Conservation (phyloP, 2,329 filamentous ascomycete genomes). For the Epichloe amarillans region DNA sequence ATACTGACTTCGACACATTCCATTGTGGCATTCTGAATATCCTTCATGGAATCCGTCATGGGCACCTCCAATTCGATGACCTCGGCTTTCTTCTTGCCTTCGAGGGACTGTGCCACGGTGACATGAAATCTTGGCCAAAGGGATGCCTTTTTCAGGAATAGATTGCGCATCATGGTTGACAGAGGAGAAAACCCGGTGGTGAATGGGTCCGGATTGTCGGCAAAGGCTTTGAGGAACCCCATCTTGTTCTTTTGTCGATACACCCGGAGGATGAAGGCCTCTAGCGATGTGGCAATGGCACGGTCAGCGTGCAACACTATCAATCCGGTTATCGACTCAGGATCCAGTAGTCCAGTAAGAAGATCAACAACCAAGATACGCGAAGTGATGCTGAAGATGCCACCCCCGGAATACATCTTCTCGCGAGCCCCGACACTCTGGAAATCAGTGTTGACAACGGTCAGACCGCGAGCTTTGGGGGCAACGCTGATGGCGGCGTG, state of each 20-base stretch:
- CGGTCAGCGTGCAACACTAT: constrained; percentile 82
- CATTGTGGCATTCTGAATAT: constrained; percentile 87
- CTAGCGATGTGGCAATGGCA: constrained; percentile 71
- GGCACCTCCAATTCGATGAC: constrained; percentile 93
- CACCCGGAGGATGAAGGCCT: constrained; percentile 89
- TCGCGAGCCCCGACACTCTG: constrained; percentile 78
- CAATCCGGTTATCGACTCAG: constrained; percentile 75
- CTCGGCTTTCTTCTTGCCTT: constrained; percentile 86
- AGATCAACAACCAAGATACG: constrained; percentile 91
- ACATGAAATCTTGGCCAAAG: constrained; percentile 92
- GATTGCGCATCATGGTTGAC: constrained; percentile 73
- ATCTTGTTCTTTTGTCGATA: constrained; percentile 89
- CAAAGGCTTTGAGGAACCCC: constrained; percentile 93
- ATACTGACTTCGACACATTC: constrained; percentile 95
- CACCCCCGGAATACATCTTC: constrained; percentile 86
- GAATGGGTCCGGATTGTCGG: constrained; percentile 85
- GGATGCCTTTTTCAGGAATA: constrained; percentile 79
- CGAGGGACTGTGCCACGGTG: constrained; percentile 74
- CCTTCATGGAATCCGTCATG: constrained; percentile 88
- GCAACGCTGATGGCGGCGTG: constrained; percentile 83
- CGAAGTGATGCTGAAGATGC: constrained; percentile 91
- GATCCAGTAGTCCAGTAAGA: constrained; percentile 67
- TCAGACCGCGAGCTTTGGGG: constrained; percentile 70
- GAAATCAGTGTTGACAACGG: constrained; percentile 85
- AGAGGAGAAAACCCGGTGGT: constrained; percentile 78